Evolutionary conservation across 2,329 filamentous ascomycete genomes (phyloP).

Genomic region (Monosporascus cannonballus): DNA sequence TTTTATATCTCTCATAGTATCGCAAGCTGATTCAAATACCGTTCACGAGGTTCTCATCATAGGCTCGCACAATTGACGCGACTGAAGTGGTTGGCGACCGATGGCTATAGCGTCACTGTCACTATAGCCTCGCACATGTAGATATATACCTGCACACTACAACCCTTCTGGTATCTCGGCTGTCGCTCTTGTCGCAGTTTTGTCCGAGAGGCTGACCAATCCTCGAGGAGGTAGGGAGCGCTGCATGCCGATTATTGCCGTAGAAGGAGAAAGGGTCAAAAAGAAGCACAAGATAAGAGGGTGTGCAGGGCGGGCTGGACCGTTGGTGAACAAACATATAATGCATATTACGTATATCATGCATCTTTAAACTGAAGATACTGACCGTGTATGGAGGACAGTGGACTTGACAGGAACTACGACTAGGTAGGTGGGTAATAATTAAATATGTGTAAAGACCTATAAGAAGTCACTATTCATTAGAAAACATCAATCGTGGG

Average conservation of each 20-base stretch:
- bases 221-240: neutral
- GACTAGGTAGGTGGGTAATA: too few species aligned
- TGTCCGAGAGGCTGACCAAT: neutral
- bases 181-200: neutral
- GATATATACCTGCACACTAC: neutral
- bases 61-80: neutral
- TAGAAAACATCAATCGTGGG: too few species aligned
- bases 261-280: neutral
- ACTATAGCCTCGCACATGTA: neutral
- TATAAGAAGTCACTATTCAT: too few species aligned
- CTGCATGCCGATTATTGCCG: neutral
- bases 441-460: too few species aligned
- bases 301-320: too few species aligned
- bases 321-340: too few species aligned
- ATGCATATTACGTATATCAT: too few species aligned
- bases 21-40: neutral
- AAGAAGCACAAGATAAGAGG: too few species aligned
- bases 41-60: neutral
- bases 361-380: too few species aligned
- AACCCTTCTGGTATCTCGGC: neutral
- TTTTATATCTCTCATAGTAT: neutral
- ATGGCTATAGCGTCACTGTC: neutral
- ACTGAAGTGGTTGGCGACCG: neutral
- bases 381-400: too few species aligned
- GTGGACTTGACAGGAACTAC: too few species aligned